Evolutionary conservation across 2,329 filamentous ascomycete genomes (phyloP).

Genomic region (Lachnum nothofagi): DNA sequence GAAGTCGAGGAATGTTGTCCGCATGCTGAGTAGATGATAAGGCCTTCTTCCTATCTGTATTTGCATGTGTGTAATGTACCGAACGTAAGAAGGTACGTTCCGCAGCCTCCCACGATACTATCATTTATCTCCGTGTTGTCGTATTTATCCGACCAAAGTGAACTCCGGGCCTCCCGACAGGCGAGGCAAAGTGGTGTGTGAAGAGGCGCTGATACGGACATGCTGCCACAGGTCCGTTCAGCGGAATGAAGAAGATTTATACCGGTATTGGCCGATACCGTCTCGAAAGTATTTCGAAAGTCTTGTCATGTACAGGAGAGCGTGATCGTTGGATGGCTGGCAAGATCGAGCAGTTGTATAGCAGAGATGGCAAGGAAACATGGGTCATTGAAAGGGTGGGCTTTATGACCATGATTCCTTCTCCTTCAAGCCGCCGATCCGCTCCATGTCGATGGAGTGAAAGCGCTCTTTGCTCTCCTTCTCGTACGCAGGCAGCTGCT

Average conservation of each 20-base stretch:
- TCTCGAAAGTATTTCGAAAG: not conserved
- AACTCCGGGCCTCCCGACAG: conserved; percentile 8
- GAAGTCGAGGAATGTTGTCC: not conserved
- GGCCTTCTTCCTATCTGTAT: not conserved
- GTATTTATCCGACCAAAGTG: not conserved
- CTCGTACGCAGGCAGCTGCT: conserved; percentile 81
- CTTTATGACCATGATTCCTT: conserved; percentile 46
- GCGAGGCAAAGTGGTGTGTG: conserved; percentile 1
- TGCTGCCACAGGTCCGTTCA: conserved; percentile 1
- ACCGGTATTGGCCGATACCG: not conserved
- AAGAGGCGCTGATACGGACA: not conserved
- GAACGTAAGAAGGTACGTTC: not conserved
- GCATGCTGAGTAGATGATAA: too few species aligned
- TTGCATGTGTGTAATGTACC: not conserved
- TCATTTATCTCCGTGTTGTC: not conserved
- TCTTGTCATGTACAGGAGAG: conserved; percentile 8
- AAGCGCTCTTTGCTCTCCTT: conserved; percentile 74
- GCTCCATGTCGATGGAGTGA: conserved; percentile 89
- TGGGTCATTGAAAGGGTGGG: conserved; percentile 2
- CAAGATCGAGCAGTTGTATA: conserved; percentile 2
- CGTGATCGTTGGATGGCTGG: not conserved
- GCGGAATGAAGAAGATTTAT: conserved; percentile 8
- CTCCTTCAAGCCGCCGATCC: conserved; percentile 91
- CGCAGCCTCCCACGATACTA: not conserved
- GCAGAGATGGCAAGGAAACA: conserved; percentile 4